Percentiles rank a stretch among this genome's conserved stretches.
phyloP scores from a whole-genome alignment of 139 green algal species.

The Coelastrella sp. region DNA sequence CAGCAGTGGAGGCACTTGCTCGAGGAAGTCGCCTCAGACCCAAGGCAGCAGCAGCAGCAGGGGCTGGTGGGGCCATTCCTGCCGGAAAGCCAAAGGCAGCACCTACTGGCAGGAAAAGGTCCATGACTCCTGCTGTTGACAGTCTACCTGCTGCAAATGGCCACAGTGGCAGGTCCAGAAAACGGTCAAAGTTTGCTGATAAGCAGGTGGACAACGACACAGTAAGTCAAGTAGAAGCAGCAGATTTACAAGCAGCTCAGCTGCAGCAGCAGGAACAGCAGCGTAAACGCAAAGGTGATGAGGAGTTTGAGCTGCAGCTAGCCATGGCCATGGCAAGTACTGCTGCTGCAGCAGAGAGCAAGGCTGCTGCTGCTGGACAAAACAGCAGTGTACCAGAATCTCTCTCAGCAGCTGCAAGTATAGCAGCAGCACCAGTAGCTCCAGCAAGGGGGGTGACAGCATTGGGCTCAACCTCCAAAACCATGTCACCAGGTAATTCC shows the following conservation, averaged over 20 bases:
- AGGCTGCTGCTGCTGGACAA: constrained; percentile 11
- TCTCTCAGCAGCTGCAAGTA: not conserved
- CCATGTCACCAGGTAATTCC: not conserved
- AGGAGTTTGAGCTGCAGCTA: constrained; percentile 90
- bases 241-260: constrained; percentile 12
- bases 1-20: constrained; percentile 24
- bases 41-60: constrained; percentile 21
- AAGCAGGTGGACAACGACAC: not conserved
- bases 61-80: constrained; percentile 41
- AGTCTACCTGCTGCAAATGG: constrained; percentile 8
- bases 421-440: constrained; percentile 7
- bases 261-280: constrained; percentile 27
- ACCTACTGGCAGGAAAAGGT: not conserved
- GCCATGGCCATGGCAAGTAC: constrained; percentile 82
- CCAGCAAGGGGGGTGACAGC: not conserved
- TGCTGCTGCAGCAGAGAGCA: constrained; percentile 52
- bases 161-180: not conserved
- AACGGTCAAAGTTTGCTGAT: not conserved
- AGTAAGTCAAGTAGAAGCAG: not conserved
- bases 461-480: not conserved
- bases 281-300: constrained; percentile 66
- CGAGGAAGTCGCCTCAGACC: not conserved
- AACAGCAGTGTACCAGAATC: too few species aligned
- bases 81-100: constrained; percentile 2
- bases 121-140: not conserved